Conservation (phyloP, 2,329 filamentous ascomycete species). For the Saccharata proteae region DNA sequence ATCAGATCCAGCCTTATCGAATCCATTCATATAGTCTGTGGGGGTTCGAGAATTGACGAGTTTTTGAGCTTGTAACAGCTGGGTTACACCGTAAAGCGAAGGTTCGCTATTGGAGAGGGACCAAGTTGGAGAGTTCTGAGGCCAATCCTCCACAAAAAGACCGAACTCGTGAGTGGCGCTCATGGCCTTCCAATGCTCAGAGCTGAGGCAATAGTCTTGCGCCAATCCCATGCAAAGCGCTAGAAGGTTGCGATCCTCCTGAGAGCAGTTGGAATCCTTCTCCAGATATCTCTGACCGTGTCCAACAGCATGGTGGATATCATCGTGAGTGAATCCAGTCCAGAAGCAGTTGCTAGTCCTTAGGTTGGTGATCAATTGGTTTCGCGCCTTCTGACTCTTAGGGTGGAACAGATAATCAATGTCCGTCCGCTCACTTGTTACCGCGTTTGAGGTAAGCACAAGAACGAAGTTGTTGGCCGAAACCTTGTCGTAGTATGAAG, state of each 20-base stretch:
- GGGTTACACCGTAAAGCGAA: constrained; percentile 45
- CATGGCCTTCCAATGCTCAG: constrained; percentile 52
- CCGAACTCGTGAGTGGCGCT: constrained; percentile 67
- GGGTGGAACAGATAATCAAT: constrained; percentile 82
- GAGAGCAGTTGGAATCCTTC: constrained; percentile 46
- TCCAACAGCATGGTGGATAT: constrained; percentile 53
- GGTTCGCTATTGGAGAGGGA: constrained; percentile 41
- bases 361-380: constrained; percentile 62
- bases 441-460: constrained; percentile 71
- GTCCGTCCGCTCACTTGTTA: constrained; percentile 76
- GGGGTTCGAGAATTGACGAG: constrained; percentile 31
- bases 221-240: constrained; percentile 54
- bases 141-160: constrained; percentile 57
- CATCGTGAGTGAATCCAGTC: constrained; percentile 55
- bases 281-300: constrained; percentile 56
- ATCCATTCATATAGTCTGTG: constrained; percentile 13
- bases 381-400: constrained; percentile 54
- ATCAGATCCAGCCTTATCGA: constrained; percentile 12
- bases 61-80: constrained; percentile 43
- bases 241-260: constrained; percentile 50
- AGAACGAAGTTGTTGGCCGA: constrained; percentile 77
- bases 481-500: constrained; percentile 73
- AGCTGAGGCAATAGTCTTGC: constrained; percentile 41
- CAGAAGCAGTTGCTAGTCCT: constrained; percentile 80
- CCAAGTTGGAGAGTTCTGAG: constrained; percentile 51